Conservation (phyloP, 805 yeast genomes). For the Wickerhamomyces strasburgensis region DNA sequence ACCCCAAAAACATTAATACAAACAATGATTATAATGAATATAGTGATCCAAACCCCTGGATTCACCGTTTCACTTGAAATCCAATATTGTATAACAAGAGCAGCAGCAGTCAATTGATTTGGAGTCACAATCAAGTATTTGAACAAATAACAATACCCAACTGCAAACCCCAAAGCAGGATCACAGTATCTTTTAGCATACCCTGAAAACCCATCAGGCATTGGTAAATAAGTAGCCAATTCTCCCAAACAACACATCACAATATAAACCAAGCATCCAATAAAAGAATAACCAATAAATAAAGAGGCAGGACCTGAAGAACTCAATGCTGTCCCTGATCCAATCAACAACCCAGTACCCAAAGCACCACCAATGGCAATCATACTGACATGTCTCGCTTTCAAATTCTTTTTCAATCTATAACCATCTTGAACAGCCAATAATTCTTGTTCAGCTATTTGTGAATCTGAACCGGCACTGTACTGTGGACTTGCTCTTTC, state of each 20-base stretch:
- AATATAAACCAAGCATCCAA: conserved; percentile 67
- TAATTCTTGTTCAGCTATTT: conserved; percentile 1
- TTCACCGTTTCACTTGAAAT: conserved; percentile 34
- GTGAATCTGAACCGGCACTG: neutral
- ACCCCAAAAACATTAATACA: conserved; percentile 49
- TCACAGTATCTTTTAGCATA: conserved; percentile 44
- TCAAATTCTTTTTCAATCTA: conserved; percentile 30
- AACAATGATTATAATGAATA: conserved; percentile 34
- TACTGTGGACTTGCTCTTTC: neutral
- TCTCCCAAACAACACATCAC: conserved; percentile 69
- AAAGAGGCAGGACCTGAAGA: conserved; percentile 56
- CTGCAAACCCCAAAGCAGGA: conserved; percentile 26
- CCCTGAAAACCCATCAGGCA: conserved; percentile 61
- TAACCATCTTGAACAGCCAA: conserved; percentile 22
- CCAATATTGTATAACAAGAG: conserved; percentile 49
- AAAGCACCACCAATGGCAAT: conserved; percentile 69
- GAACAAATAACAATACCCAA: conserved; percentile 26
- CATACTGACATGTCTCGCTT: conserved; percentile 58
- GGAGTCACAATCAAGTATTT: conserved; percentile 25
- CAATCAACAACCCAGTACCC: conserved; percentile 68
- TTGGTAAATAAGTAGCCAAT: conserved; percentile 61
- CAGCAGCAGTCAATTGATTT: conserved; percentile 52
- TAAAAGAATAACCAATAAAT: conserved; percentile 57
- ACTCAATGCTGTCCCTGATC: conserved; percentile 53
- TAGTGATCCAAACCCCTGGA: conserved; percentile 58